These are phyloP conservation scores for Otatea glauca DNA, from an alignment of 176 grass and related monocot genomes.

Conservation along the genomic window DNA sequence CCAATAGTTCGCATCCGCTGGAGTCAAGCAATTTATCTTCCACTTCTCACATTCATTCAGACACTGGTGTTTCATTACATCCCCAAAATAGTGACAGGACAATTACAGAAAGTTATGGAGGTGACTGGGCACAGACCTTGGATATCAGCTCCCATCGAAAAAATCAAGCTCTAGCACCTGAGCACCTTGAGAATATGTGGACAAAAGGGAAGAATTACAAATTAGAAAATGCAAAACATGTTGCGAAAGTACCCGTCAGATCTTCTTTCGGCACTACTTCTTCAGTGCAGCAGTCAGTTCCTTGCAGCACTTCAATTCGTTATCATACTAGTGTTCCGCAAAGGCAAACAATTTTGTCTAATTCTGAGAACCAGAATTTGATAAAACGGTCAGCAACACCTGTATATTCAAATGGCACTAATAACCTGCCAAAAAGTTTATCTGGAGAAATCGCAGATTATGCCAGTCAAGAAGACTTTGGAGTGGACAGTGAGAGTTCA, in stretches of 20 bases:
- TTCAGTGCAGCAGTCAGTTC: constrained; percentile 46
- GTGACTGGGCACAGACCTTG: constrained; percentile 56
- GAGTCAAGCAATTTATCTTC: constrained; percentile 47
- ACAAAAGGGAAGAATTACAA: constrained; percentile 94
- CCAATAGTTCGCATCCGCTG: constrained; percentile 42
- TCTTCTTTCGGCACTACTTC: constrained; percentile 39
- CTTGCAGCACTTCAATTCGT: constrained; percentile 20
- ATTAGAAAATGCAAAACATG: constrained; percentile 57
- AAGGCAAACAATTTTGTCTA: constrained; percentile 22
- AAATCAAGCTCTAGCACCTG: constrained; percentile 71
- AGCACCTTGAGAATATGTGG: constrained; percentile 97
- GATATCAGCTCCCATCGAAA: constrained; percentile 59
- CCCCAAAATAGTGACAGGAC: constrained; percentile 45
- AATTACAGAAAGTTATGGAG: constrained; percentile 41
- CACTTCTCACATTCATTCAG: background rate
- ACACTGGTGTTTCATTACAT: constrained; percentile 42
- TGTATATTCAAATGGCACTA: constrained; percentile 53
- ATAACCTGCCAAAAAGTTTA: constrained; percentile 38
- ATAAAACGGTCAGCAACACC: constrained; percentile 41
- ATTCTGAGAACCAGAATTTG: constrained; percentile 33
- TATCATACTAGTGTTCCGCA: constrained; percentile 38
- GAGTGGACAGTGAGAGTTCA: constrained; percentile 72
- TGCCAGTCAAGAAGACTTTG: constrained; percentile 59
- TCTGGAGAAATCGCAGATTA: constrained; percentile 51
- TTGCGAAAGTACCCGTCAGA: constrained; percentile 39